phyloP scores from a whole-genome alignment of 176 grass and related monocot genomes.

The Musa troglodytarum region DNA sequence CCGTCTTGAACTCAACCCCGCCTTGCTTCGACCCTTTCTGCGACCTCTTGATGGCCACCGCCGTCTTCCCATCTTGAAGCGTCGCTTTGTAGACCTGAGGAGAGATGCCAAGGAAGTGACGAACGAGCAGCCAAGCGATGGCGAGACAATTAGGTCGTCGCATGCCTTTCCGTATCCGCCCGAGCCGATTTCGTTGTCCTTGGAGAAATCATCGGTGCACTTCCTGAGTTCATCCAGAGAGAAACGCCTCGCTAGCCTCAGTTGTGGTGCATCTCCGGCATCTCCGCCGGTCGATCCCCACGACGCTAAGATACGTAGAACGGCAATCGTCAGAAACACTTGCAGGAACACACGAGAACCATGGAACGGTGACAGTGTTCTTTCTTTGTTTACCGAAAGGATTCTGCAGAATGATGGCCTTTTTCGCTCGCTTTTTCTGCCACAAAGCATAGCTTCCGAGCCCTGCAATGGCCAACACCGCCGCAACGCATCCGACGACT shows the following conservation, averaged over 20 bases:
- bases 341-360: no score
- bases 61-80: conserved; percentile 42
- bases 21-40: conserved; percentile 81
- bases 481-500: conserved; percentile 31
- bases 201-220: conserved; percentile 65
- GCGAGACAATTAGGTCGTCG: no score
- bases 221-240: conserved; percentile 67
- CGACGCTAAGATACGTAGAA: conserved; percentile 40
- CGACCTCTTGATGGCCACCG: conserved; percentile 72
- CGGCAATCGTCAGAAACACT: neutral
- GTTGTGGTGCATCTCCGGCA: conserved; percentile 49
- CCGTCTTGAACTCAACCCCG: conserved; percentile 76
- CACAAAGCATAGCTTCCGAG: conserved; percentile 47
- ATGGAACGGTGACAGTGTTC: neutral
- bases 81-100: conserved; percentile 73
- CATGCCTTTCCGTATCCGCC: conserved; percentile 81
- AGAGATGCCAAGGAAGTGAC: neutral
- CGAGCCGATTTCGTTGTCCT: conserved; percentile 60
- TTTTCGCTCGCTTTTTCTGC: conserved; percentile 56
- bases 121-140: neutral
- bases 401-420: conserved; percentile 61
- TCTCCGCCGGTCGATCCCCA: conserved; percentile 54
- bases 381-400: conserved; percentile 50
- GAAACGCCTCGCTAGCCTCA: conserved; percentile 77
- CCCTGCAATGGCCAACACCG: conserved; percentile 44